Evolutionary conservation across 2,329 filamentous ascomycete species (phyloP).

Genomic region (Corinectria fuckeliana): DNA sequence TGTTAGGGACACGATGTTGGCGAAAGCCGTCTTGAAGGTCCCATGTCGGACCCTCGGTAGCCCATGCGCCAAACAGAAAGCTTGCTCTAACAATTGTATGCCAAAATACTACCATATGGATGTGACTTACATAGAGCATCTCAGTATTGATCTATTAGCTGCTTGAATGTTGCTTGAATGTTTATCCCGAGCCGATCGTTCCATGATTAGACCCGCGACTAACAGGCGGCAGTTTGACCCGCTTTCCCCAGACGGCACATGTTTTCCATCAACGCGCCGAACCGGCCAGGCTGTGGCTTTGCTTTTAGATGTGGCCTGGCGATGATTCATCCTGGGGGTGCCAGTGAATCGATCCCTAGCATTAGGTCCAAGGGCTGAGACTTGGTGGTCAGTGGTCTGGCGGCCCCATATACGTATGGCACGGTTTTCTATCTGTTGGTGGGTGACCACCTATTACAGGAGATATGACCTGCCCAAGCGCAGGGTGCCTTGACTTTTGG

Average conservation of each 20-base stretch:
- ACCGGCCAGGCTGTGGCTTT: background rate
- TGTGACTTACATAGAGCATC: too few species aligned
- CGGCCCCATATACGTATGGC: background rate
- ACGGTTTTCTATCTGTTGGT: too few species aligned
- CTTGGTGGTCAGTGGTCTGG: background rate
- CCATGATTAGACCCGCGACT: background rate
- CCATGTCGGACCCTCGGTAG: background rate
- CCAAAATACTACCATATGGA: too few species aligned
- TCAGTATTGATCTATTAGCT: background rate
- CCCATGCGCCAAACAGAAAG: background rate
- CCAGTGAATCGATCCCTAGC: background rate
- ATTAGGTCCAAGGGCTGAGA: background rate
- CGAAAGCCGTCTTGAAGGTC: background rate
- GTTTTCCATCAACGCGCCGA: conserved; percentile 12
- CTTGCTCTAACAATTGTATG: too few species aligned
- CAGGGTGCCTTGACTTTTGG: too few species aligned
- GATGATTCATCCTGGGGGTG: conserved; percentile 19
- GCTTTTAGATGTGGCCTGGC: background rate
- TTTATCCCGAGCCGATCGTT: too few species aligned
- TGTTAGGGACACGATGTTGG: background rate
- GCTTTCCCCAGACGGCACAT: conserved; percentile 3
- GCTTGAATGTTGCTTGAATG: background rate
- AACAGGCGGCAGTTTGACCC: background rate
- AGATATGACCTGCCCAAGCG: too few species aligned
- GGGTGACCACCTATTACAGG: too few species aligned